Evolutionary conservation across 257 asterid species (phyloP).

Genomic region (Solanum pinnatisectum): DNA sequence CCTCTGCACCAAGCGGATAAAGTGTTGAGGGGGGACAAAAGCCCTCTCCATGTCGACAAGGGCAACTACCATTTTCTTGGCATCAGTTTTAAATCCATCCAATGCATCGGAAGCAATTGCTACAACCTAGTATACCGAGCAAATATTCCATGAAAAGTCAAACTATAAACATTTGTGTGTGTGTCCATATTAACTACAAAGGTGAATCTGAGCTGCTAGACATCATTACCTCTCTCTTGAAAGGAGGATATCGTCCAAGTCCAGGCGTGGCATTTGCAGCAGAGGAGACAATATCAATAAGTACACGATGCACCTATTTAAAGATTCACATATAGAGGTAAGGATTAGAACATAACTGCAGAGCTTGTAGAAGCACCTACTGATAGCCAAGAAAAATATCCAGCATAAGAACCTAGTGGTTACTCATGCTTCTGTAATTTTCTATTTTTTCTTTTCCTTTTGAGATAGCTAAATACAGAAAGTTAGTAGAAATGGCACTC

Average conservation of each 20-base stretch:
- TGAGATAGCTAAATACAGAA: not conserved
- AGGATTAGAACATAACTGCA: not conserved
- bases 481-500: not conserved
- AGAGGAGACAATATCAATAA: slow-evolving; percentile 77
- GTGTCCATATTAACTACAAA: not conserved
- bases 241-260: slow-evolving; percentile 97
- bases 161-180: not conserved
- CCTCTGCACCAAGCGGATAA: slow-evolving; percentile 89
- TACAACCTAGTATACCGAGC: slow-evolving; percentile 39
- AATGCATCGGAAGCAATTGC: slow-evolving; percentile 80
- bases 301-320: slow-evolving; percentile 83
- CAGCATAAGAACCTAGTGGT: not conserved
- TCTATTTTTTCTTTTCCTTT: not conserved
- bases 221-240: slow-evolving; percentile 76
- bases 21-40: slow-evolving; percentile 97
- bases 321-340: not conserved
- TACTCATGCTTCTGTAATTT: not conserved
- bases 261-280: slow-evolving; percentile 98
- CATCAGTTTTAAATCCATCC: slow-evolving; percentile 85
- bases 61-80: slow-evolving; percentile 92
- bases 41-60: slow-evolving; percentile 99
- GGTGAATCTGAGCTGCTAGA: not conserved
- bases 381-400: not conserved
- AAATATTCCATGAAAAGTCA: not conserved
- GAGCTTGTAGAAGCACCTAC: not conserved